Evolutionary conservation across 495 filamentous ascomycete genomes (phyloP).

Genomic region (Thermothielavioides terrestris): DNA sequence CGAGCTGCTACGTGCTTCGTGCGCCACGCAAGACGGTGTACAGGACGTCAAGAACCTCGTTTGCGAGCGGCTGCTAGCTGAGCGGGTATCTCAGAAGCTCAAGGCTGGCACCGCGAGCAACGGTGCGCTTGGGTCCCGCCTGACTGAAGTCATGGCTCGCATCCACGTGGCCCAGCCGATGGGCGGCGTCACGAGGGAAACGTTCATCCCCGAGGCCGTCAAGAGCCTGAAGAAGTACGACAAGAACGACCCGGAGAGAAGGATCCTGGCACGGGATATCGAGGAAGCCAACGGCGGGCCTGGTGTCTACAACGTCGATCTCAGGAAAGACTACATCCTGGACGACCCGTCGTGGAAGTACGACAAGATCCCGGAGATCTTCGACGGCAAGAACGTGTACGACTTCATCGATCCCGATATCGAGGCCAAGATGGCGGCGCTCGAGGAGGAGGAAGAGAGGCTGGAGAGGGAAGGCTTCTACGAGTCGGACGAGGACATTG

Average conservation of each 20-base stretch:
- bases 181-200: slow-evolving; percentile 64
- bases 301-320: slow-evolving; percentile 88
- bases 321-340: slow-evolving; percentile 77
- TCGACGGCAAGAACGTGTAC: slow-evolving; percentile 91
- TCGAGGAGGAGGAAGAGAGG: slow-evolving; percentile 91
- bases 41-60: slow-evolving; percentile 91
- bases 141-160: slow-evolving; percentile 80
- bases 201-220: slow-evolving; percentile 82
- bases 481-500: slow-evolving; percentile 51
- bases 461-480: slow-evolving; percentile 82
- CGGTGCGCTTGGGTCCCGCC: slow-evolving; percentile 62
- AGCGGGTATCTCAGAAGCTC: slow-evolving; percentile 88
- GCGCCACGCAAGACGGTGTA: slow-evolving; percentile 89
- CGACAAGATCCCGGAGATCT: slow-evolving; percentile 84
- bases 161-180: slow-evolving; percentile 95
- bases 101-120: slow-evolving; percentile 74
- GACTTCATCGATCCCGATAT: slow-evolving; percentile 97
- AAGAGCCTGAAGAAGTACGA: slow-evolving; percentile 77
- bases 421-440: slow-evolving; percentile 75
- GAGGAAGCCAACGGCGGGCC: slow-evolving; percentile 91
- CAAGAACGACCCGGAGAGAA: slow-evolving; percentile 76
- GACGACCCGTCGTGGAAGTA: slow-evolving; percentile 86
- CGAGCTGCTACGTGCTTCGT: slow-evolving; percentile 84
- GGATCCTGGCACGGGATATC: slow-evolving; percentile 70
- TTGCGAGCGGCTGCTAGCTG: slow-evolving; percentile 85